These are phyloP conservation scores for Hypocrella siamensis DNA, from an alignment of 2,329 filamentous ascomycete genomes.

Conservation along the genomic window DNA sequence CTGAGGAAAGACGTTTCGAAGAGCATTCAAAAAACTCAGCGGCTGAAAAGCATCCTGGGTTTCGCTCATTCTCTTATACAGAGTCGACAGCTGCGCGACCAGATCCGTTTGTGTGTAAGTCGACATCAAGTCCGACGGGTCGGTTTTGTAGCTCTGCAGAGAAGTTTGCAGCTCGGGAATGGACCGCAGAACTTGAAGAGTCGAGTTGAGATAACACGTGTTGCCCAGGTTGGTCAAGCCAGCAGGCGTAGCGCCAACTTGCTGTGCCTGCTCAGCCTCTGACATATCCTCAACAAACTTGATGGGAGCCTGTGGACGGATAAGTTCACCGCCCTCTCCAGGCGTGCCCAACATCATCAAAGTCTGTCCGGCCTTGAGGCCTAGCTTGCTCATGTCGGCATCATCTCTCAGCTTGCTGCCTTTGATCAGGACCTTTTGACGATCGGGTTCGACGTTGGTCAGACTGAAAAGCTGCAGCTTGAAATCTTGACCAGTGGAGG, in stretches of 20 bases:
- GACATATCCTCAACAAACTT: constrained; percentile 98
- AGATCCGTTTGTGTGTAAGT: constrained; percentile 45
- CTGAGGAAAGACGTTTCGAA: constrained; percentile 72
- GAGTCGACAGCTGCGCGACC: constrained; percentile 58
- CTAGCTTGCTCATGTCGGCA: constrained; percentile 67
- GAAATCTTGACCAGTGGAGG: constrained; percentile 77
- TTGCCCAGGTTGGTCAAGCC: constrained; percentile 89
- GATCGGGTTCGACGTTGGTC: constrained; percentile 87
- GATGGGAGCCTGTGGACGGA: constrained; percentile 63
- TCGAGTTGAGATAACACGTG: constrained; percentile 97
- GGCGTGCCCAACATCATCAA: constrained; percentile 98
- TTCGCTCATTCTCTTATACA: constrained; percentile 80
- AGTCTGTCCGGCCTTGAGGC: constrained; percentile 68
- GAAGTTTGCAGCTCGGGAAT: constrained; percentile 84
- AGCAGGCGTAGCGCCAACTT: constrained; percentile 71
- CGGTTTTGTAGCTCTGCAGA: constrained; percentile 41
- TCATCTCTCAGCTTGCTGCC: constrained; percentile 93
- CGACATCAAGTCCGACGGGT: constrained; percentile 23
- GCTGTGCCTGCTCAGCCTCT: constrained; percentile 73
- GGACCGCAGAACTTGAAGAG: constrained; percentile 74
- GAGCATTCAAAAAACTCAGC: constrained; percentile 62
- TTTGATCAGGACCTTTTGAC: constrained; percentile 92
- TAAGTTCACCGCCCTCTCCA: constrained; percentile 42
- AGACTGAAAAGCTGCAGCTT: constrained; percentile 93
- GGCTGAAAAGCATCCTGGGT: constrained; percentile 82